Base-by-base conservation (phyloP, 345 rosid species). In the Anacardium occidentale region DNA sequence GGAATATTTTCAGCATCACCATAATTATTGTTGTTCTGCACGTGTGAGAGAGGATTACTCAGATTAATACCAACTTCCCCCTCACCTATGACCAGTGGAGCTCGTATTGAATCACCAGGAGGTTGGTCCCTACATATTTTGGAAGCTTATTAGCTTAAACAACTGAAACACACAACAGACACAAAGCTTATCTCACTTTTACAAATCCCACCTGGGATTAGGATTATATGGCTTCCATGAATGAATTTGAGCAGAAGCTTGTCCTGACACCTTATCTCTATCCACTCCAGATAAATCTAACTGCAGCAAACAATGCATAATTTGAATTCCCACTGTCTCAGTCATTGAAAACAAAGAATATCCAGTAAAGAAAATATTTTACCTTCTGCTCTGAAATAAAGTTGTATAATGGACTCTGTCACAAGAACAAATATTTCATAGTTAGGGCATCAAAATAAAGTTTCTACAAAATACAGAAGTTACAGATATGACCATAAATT, bases 221-320 rank as follows among this genome's bases (percentile, higher is more conserved):
- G 66, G 75, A 73, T 62, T 62, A 70, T 76, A 71, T 66, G 81
- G 78, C 72, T 76, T 79, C 62, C 66, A 57, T 71, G 79, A 57
- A 71, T 75, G 88, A 75, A 87, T 78, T 79, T 78, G 83, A 22
- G 86, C 94, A 69, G 96, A 90, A 66, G 76, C 89, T 84, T 95
- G 99, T 72, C 99, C 99, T 14, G 99, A 92, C 68, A 95, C 77
- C 80, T 89, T 85, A 80, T 90, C 94, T 77, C 98, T 85, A 76
- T 86, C 87, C 69, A 92, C 62, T 69, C 75, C 88, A 64, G 85
- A 86, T 77, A 94, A 73, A 80, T 86, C 85, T 84, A 94, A 81
- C 98, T 94, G 88, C 72, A 74, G 45, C 13, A 70, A 32, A 79
- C 42, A 78, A 64, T 61, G 56, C 22, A 75, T 66, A 40, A 68